phyloP scores from a whole-genome alignment of 2,329 filamentous ascomycete species.

The Colletotrichum paranaense region DNA sequence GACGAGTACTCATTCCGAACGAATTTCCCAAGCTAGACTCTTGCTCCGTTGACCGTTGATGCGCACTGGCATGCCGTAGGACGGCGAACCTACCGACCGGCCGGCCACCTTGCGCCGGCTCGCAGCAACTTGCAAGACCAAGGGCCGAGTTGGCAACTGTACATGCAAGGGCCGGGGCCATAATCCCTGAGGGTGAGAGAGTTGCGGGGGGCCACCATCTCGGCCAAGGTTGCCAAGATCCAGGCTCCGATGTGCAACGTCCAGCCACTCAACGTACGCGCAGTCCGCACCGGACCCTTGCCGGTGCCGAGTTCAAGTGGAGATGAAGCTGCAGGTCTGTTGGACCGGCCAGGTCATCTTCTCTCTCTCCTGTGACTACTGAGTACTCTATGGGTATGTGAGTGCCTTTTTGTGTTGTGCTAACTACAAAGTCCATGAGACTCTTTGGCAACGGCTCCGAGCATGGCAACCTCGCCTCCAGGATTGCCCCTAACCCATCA shows the following conservation, averaged over 20 bases:
- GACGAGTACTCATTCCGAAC: background rate
- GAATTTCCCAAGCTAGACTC: background rate
- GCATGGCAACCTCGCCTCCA: background rate
- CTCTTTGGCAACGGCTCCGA: background rate
- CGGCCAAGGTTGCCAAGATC: slow-evolving; percentile 22
- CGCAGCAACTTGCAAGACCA: background rate
- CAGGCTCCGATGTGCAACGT: slow-evolving; percentile 17
- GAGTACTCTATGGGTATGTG: background rate
- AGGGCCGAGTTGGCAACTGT: slow-evolving; percentile 15
- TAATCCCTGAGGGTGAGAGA: background rate
- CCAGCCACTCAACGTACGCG: slow-evolving; percentile 25
- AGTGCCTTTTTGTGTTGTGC: background rate
- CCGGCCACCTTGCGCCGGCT: slow-evolving; percentile 15
- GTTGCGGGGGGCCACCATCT: slow-evolving; percentile 15
- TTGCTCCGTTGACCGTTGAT: background rate
- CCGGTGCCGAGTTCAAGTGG: slow-evolving; percentile 20
- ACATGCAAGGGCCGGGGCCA: slow-evolving; percentile 12
- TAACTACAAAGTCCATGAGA: background rate
- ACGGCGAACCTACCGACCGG: slow-evolving; percentile 13
- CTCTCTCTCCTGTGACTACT: background rate
- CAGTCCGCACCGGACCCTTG: slow-evolving; percentile 19
- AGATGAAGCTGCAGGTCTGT: slow-evolving; percentile 19
- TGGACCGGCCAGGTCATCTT: background rate
- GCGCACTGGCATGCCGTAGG: background rate
- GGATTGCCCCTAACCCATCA: background rate